Conservation (phyloP, 768 basidiomycete species). For the Kwoniella sp. region DNA sequence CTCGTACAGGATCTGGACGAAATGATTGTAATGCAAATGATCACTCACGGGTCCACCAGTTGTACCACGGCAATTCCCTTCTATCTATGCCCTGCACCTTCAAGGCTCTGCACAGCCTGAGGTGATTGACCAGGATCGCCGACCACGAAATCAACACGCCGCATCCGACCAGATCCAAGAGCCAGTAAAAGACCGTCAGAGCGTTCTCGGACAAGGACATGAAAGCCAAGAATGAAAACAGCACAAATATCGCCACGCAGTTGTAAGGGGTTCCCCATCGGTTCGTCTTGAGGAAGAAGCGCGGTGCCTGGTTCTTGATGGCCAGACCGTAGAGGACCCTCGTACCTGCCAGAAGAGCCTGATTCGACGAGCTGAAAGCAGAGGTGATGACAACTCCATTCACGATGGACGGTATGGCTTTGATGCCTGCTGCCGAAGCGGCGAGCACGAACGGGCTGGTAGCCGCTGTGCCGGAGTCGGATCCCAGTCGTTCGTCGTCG, state of each 20-base stretch:
- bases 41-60: conserved; percentile 27
- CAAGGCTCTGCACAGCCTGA: conserved; percentile 14
- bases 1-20: too few species aligned
- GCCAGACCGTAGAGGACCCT: conserved; percentile 57
- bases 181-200: conserved; percentile 69
- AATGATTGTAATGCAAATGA: too few species aligned
- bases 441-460: conserved; percentile 16
- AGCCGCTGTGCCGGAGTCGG: conserved; percentile 10
- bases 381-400: conserved; percentile 53
- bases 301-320: conserved; percentile 77
- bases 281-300: conserved; percentile 70
- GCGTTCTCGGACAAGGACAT: conserved; percentile 73
- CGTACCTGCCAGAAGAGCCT: conserved; percentile 28
- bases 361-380: conserved; percentile 34
- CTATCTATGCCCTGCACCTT: conserved; percentile 8
- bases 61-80: conserved; percentile 14
- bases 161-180: conserved; percentile 63
- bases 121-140: conserved; percentile 18
- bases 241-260: conserved; percentile 67
- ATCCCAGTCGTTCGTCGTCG: conserved; percentile 48
- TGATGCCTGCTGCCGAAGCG: conserved; percentile 14
- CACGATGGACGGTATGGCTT: conserved; percentile 48
- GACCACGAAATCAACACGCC: conserved; percentile 72
- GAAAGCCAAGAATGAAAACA: conserved; percentile 66
- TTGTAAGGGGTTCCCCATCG: conserved; percentile 74